phyloP scores from a whole-genome alignment of 83 land plant genomes.

The Thuja plicata region DNA sequence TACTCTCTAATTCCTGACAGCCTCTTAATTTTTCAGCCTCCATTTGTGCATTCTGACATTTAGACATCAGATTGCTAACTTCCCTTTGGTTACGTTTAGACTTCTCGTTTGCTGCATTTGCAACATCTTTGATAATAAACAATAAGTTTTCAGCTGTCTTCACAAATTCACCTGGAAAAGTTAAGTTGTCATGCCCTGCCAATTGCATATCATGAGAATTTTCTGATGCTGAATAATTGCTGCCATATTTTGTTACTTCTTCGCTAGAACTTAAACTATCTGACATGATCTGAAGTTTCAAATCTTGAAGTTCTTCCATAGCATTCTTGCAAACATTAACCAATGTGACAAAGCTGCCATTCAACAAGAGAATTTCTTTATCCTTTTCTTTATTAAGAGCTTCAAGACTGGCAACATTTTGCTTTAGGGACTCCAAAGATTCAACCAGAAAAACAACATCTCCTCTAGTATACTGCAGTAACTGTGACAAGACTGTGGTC shows the following conservation, averaged over 20 bases:
- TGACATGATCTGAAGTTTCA: slow-evolving; percentile 1
- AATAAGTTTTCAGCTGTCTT: slow-evolving; percentile 12
- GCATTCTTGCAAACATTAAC: slow-evolving; percentile 9
- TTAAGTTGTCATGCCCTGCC: neutral
- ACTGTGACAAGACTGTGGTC: neutral
- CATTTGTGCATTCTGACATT: neutral
- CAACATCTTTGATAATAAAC: neutral
- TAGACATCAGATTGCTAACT: neutral
- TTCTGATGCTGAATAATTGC: neutral
- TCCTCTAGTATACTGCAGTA: neutral
- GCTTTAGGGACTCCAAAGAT: slow-evolving; percentile 8
- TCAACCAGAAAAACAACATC: neutral
- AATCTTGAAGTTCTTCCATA: slow-evolving; percentile 4
- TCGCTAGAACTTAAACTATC: neutral
- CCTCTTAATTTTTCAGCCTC: neutral
- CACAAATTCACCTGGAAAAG: neutral
- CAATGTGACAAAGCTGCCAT: neutral
- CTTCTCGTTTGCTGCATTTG: neutral
- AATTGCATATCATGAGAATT: neutral
- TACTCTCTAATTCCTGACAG: neutral
- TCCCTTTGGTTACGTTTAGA: neutral
- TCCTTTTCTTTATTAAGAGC: neutral
- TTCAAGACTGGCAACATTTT: slow-evolving; percentile 1
- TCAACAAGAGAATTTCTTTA: neutral
- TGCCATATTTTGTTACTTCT: neutral